Evolutionary conservation across 1,284 basidiomycete genomes (phyloP).

Genomic region (Chalciporus piperatoides): DNA sequence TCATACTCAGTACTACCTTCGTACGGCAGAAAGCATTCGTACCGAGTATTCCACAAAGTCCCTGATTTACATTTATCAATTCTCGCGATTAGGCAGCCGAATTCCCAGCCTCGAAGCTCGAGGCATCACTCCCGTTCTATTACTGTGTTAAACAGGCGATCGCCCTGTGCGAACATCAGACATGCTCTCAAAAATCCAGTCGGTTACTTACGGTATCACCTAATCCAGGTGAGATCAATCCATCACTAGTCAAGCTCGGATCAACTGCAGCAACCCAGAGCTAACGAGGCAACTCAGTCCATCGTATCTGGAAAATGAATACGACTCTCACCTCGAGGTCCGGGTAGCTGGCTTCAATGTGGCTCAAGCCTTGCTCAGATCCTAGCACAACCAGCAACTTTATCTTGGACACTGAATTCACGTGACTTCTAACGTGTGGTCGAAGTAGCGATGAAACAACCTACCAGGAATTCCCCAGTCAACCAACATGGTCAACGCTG

Average conservation of each 20-base stretch:
- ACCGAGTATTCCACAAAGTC: neutral
- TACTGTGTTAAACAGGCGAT: slow-evolving; percentile 60
- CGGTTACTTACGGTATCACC: slow-evolving; percentile 73
- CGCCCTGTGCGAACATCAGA: slow-evolving; percentile 43
- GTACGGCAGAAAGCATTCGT: neutral
- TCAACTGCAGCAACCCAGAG: slow-evolving; percentile 86
- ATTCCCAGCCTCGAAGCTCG: neutral
- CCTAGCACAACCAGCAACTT: slow-evolving; percentile 84
- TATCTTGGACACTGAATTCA: slow-evolving; percentile 58
- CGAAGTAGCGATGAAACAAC: slow-evolving; percentile 19
- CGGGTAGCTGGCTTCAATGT: slow-evolving; percentile 68
- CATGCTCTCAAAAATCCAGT: neutral
- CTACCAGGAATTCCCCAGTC: slow-evolving; percentile 82
- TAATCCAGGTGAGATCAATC: slow-evolving; percentile 82
- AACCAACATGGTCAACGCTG: slow-evolving; percentile 78
- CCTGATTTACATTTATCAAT: neutral
- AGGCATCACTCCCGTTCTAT: slow-evolving; percentile 25
- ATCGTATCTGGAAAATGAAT: neutral
- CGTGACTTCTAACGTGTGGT: neutral
- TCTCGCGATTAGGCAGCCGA: slow-evolving; percentile 1
- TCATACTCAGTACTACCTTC: no score
- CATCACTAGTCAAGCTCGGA: slow-evolving; percentile 63
- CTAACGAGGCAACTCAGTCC: slow-evolving; percentile 36
- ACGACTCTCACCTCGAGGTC: slow-evolving; percentile 65
- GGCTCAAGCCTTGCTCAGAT: slow-evolving; percentile 69